Percentiles rank a stretch among this genome's conserved stretches.
These are phyloP conservation scores for Lactifluus rugatus DNA, from an alignment of 768 basidiomycete genomes.

Conservation along the genomic window DNA sequence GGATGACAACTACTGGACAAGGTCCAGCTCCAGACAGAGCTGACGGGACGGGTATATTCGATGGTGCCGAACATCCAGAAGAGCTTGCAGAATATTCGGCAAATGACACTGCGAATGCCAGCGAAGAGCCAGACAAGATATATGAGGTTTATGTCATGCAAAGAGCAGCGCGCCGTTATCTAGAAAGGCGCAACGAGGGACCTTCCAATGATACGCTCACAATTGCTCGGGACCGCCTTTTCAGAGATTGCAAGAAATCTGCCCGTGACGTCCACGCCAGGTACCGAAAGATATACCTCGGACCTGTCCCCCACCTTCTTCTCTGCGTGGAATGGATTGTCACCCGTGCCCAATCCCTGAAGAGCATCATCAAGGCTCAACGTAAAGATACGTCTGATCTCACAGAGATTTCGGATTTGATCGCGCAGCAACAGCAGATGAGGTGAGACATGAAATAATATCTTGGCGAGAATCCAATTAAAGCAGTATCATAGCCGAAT, in stretches of 20 bases:
- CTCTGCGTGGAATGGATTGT: constrained; percentile 12
- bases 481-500: not conserved
- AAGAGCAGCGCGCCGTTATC: not conserved
- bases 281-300: constrained; percentile 9
- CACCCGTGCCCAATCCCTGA: not conserved
- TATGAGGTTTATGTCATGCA: not conserved
- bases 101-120: not conserved
- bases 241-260: constrained; percentile 3
- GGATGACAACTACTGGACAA: not conserved
- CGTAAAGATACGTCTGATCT: not conserved
- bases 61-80: not conserved
- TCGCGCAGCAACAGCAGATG: not conserved
- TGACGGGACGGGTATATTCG: not conserved
- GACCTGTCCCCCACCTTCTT: constrained; percentile 11
- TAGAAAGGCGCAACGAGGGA: not conserved
- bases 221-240: constrained; percentile 1
- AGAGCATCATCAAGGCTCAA: not conserved
- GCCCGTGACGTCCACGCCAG: not conserved
- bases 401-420: constrained; percentile 2
- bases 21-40: not conserved
- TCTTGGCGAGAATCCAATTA: not conserved
- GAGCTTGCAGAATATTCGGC: not conserved
- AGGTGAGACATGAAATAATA: not conserved
- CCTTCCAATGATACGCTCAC: not conserved
- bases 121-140: constrained; percentile 2